Base-by-base conservation (phyloP, 345 rosid genomes). In the Theobroma cacao region DNA sequence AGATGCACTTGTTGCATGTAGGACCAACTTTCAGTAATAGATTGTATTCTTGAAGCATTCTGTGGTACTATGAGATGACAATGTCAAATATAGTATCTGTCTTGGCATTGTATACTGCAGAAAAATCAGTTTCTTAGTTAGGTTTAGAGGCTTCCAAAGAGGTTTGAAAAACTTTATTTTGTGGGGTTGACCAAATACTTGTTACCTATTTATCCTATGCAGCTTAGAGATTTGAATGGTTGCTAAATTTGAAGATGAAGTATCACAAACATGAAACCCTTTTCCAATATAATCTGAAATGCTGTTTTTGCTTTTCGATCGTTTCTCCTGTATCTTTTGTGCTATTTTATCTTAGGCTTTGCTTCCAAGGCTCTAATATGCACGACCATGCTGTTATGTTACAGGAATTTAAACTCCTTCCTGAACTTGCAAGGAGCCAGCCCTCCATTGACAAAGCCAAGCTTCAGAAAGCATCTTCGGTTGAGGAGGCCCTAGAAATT, bases 401-500 rank as follows among this genome's bases (percentile, higher is more conserved):
- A 2, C 31, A 70, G 75, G 75, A 70, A 70, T 70, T 48, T 20
- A 50, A 70, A 31, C 60, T 70, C 59, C 75, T 70, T 18, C 60
- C 60, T 0, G 75, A 48, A 48, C 28, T 70, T 48, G 41, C 43
- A n/a, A 86, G 98, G 88, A 81, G 86, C 85, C 97, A 91, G 81
- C 99, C 99, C 33, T 52, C 74, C 0, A 86, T 93, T 15, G 95
- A 96, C 41, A 93, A 88, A 82, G 82, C 89, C 52, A 88, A 89
- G 84, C 98, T 93, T 70, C 87, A 86, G 71, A 86, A 85, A 40
- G 97, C 98, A 70, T 87, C 98, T 60, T 93, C 97, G 7, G 97
- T 91, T 4, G 97, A 96, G 84, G 97, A 88, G 86, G 99, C 97
- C 0, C 87, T 95, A 2, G 86, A 87, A 75, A 90, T 95, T 61